Base-by-base conservation (phyloP, 495 filamentous ascomycete species). In the Xanthoparmelia taractica region DNA sequence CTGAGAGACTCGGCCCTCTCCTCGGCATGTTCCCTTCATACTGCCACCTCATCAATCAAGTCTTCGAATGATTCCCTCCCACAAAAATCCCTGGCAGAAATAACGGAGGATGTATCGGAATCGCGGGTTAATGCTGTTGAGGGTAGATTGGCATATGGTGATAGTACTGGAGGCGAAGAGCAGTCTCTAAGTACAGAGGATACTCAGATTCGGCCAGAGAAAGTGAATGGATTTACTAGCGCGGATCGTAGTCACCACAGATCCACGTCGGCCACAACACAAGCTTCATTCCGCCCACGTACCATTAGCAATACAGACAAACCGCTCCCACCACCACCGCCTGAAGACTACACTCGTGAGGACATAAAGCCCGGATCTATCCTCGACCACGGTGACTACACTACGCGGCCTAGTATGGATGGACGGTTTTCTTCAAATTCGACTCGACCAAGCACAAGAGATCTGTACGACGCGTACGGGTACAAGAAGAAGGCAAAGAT, bases 1-100 rank as follows among this genome's bases (percentile, higher is more conserved):
- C 81, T 98, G 65, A 91, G 84, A 67, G 95, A 98, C 71, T 85
- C 88, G 62, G 86, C 90, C 57, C 83, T 98, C 54, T 92, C 91
- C 40, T 86, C 92, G 20, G 91, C 89, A 59, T 97, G 91, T 73
- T 88, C 91, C 20, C 81, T 96, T 54, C 94, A 98, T 74, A 88
- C 92, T 27, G 91, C 92, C 15, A 89, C 91, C 33, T 87, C 87
- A 33, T 95, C 92, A 13, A 89, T 89, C 55, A 91, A 87, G 37
- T 96, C 92, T 15, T 96, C 91, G 3, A 89, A 85, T 41, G 90
- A 86, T 71, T 95, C 89, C 38, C 78, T 92, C 65, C 87, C 85
- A 52, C 80, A 83, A 74, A 81, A 85, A 63, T 84, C 86, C 65
- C 76, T 97, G 71, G 86, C 91, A 78, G 94, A 94, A 73, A 97